Evolutionary conservation across 2,329 filamentous ascomycete genomes (phyloP), one percentile per base, ranked within the genome.

Genomic region (Aspergillus sp.): DNA sequence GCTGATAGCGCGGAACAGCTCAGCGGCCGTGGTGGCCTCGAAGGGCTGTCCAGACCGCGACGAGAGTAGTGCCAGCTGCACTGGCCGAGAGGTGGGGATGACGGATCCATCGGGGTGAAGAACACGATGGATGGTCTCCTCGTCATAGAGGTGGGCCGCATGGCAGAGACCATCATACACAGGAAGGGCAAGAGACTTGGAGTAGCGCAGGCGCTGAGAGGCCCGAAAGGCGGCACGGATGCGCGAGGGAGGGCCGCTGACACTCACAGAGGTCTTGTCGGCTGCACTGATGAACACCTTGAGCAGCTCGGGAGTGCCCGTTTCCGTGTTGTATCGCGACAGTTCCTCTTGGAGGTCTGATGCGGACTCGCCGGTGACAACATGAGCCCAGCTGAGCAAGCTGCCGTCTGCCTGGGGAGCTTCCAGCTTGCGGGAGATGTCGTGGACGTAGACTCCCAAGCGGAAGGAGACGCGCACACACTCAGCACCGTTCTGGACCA

Each of bases 401-500:
- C 32, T 36, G 11, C 32, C 32, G 32, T 36, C 32, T 36, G 32
- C 32, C 32, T 36, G 32, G 11, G 32, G 32, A 36, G 32, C 32
- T 36, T 36, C 32, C 10, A 36, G 1, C 32, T 36, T 36, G 32
- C 32, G 32, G 11, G 32, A 82, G 1, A 82, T 70, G 2, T 70
- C 66, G 15, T 74, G 63, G 0, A 83, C 80, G 3, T 75, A 66
- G 2, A 82, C 66, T 1, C 81, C 81, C 3, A 84, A 69, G 1
- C 81, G 73, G 59, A 84, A 83, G 1, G 82, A 79, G 1, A 76
- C 36, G 0, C 79, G 72, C 2, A 82, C 66, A 1, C 71, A 75
- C 54, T 83, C 71, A 0, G 75, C 79, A 6, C 80, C 82, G n/a
- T 69, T 67, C 2, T 72, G 42, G 2, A 78, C 68, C 0, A 84